Evolutionary conservation across 306 rosid genomes (phyloP).

Genomic region (Castanea mollissima): DNA sequence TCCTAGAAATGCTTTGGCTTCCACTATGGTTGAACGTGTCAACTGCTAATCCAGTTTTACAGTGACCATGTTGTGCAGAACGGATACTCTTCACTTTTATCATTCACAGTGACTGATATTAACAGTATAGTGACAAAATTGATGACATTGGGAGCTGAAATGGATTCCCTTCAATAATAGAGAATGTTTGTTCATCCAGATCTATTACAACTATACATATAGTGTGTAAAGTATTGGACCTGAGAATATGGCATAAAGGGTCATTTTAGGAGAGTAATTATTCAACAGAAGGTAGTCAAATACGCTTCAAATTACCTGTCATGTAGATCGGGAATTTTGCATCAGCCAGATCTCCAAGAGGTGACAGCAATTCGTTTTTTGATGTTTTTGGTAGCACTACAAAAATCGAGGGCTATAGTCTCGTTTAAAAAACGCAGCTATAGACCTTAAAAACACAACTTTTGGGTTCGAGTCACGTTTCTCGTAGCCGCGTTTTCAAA

Average conservation of each 20-base stretch:
- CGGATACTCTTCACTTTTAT: slow-evolving; percentile 61
- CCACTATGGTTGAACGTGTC: slow-evolving; percentile 2
- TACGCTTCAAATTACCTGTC: slow-evolving; percentile 53
- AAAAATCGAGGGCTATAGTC: too few relatives aligned
- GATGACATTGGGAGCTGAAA: slow-evolving; percentile 77
- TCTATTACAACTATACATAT: slow-evolving; percentile 63
- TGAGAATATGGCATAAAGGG: slow-evolving; percentile 23
- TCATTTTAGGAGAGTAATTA: neutral
- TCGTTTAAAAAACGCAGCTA: too few relatives aligned
- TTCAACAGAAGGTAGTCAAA: slow-evolving; percentile 9
- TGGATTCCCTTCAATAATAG: slow-evolving; percentile 77
- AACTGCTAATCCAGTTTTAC: slow-evolving; percentile 31
- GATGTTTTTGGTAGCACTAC: slow-evolving; percentile 37
- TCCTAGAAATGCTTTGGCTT: neutral
- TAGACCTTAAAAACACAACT: too few relatives aligned
- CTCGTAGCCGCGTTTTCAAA: too few relatives aligned
- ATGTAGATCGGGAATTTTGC: slow-evolving; percentile 60
- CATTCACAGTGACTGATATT: slow-evolving; percentile 73
- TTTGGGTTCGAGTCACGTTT: too few relatives aligned
- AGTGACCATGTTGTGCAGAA: slow-evolving; percentile 65
- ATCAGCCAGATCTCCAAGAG: slow-evolving; percentile 60
- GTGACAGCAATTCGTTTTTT: slow-evolving; percentile 50
- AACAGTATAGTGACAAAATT: slow-evolving; percentile 52
- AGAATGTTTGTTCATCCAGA: slow-evolving; percentile 61
- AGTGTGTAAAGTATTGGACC: slow-evolving; percentile 71